Evolutionary conservation across 108 stramenopile genomes (phyloP).

Genomic region (Mayamaea pseudoterrestris): DNA sequence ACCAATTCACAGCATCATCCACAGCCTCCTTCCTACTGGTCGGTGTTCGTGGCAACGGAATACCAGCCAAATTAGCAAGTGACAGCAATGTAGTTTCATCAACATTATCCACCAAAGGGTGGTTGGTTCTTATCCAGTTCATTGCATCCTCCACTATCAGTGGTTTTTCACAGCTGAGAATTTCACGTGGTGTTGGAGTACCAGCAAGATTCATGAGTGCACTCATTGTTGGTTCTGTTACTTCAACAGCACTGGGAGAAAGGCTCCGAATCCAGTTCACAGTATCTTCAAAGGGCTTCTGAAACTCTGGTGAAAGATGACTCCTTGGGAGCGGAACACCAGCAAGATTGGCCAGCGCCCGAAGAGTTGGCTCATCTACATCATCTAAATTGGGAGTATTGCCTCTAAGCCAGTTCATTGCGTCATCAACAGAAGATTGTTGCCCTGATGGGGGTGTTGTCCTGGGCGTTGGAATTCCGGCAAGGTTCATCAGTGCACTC

Average conservation of each 20-base stretch:
- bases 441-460: slow-evolving; percentile 2
- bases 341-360: slow-evolving; percentile 3
- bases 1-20: slow-evolving; percentile 25
- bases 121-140: slow-evolving; percentile 24
- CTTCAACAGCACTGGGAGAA: not conserved
- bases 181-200: not conserved
- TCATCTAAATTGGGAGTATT: slow-evolving; percentile 4
- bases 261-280: slow-evolving; percentile 6
- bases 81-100: slow-evolving; percentile 7
- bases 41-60: not conserved
- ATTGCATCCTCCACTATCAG: slow-evolving; percentile 3
- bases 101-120: slow-evolving; percentile 6
- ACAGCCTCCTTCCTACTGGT: no score
- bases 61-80: not conserved
- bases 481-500: slow-evolving; percentile 1
- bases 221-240: slow-evolving; percentile 6
- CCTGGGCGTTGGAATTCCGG: not conserved
- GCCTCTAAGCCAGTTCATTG: slow-evolving; percentile 19
- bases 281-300: not conserved
- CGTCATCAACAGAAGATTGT: slow-evolving; percentile 10
- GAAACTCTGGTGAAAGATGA: not conserved
- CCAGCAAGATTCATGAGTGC: slow-evolving; percentile 9
- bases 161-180: not conserved
- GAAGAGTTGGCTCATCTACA: not conserved
- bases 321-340: not conserved